Percentiles rank a stretch among this genome's conserved stretches.
These are phyloP conservation scores for Hansenula lynferdii DNA, from an alignment of 1,139 yeast species.

Conservation along the genomic window DNA sequence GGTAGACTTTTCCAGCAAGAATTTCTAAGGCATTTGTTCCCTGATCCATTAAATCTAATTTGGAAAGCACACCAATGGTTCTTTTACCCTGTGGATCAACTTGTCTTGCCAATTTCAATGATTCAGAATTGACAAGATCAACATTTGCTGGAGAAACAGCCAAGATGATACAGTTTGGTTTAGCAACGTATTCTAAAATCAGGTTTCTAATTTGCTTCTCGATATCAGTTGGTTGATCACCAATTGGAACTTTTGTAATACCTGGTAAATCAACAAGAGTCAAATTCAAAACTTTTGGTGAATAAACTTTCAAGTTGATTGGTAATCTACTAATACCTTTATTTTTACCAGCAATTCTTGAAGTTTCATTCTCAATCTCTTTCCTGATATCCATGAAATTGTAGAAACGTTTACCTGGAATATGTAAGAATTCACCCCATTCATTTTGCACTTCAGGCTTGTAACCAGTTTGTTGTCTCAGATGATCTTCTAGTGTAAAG, in stretches of 20 bases:
- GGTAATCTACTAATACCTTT: conserved; percentile 94
- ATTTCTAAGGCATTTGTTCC: conserved; percentile 97
- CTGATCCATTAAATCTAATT: conserved; percentile 94
- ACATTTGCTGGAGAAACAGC: conserved; percentile 99
- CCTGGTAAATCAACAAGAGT: conserved; percentile 98
- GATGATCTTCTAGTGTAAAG: conserved; percentile 60
- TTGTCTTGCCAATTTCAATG: conserved; percentile 89
- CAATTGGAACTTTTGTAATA: conserved; percentile 93
- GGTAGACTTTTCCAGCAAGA: conserved; percentile 90
- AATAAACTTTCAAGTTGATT: conserved; percentile 82
- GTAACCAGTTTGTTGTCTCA: conserved; percentile 33
- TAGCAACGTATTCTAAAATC: conserved; percentile 86
- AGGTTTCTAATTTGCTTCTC: conserved; percentile 88
- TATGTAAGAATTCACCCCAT: conserved; percentile 95
- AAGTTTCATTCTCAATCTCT: conserved; percentile 90
- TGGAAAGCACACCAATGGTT: conserved; percentile 91
- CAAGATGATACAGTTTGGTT: conserved; percentile 89
- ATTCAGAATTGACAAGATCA: conserved; percentile 92
- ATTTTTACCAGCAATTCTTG: conserved; percentile 90
- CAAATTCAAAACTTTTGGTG: conserved; percentile 84
- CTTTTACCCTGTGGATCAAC: conserved; percentile 97
- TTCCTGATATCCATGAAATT: conserved; percentile 75
- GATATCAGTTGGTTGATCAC: conserved; percentile 96
- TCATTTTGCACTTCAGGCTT: conserved; percentile 36
- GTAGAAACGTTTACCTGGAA: conserved; percentile 80